Evolutionary conservation across 2,329 filamentous ascomycete genomes (phyloP), one percentile per base, ranked within the genome.

Genomic region (Triangularia verruculosa): DNA sequence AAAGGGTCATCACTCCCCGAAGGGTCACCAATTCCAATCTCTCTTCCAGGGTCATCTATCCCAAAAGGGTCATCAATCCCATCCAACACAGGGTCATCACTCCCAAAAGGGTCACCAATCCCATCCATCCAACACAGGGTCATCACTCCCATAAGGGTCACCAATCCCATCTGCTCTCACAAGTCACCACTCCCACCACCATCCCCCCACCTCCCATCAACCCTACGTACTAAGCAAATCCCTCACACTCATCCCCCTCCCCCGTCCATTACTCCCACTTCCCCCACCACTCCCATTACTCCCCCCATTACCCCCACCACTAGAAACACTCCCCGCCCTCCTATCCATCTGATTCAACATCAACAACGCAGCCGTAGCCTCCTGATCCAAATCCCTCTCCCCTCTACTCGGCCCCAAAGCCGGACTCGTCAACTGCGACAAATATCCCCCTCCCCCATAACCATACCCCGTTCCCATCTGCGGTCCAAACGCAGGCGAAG

Each of bases 311-410:
- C 9, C 76, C 78, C 57, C 74, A n/a, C 30, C 39, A 39, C 34
- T 51, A 2, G 22, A 12, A 15, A 66, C 62, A n/a, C 61, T 55
- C 11, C 77, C 79, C 39, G 34, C n/a, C 34, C 91, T 82, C 47
- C 91, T 85, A 74, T 95, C 92, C 61, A 83, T 87, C 62, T 70
- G 70, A 69, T 93, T 96, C 64, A 97, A 79, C 93, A 97, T 96
- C 74, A 97, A 77, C 69, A 97, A 75, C 2, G 93, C 93, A 12
- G 92, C 89, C 7, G 92, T 95, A 1, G 92, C 93, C 74, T 95
- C 92, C 65, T 93, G 89, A 66, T 90, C 87, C 4, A 85, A 71
- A 57, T 88, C 85, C 34, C 79, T 78, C 71, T 85, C 71, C 57
- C 88, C 85, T 32, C 79, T 78, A 71, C 85, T 83, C 0, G 86